A percentile compares a stretch with the other conserved stretches of the same genome.
Evolutionary conservation across 768 basidiomycete genomes (phyloP).

Genomic region (Hortiboletus campestris): DNA sequence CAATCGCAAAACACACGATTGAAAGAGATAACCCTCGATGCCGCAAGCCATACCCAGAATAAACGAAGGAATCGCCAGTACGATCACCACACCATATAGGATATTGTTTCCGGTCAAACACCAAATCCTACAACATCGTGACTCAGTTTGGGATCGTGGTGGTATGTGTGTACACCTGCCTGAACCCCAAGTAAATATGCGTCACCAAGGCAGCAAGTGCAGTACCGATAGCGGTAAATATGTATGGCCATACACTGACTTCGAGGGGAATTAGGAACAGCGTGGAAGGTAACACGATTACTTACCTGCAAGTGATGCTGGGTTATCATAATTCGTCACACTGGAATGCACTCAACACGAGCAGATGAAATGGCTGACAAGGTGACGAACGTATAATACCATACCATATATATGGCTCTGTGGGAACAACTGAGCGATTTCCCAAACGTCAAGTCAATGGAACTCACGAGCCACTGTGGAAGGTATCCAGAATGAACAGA

Average conservation of each 20-base stretch:
- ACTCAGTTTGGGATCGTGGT: neutral
- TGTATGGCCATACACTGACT: conserved; percentile 50
- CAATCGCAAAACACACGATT: conserved; percentile 31
- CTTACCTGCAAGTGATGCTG: conserved; percentile 9
- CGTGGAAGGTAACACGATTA: neutral
- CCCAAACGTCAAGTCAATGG: neutral
- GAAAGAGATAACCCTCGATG: conserved; percentile 42
- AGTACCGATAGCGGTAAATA: conserved; percentile 48
- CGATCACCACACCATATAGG: conserved; percentile 35
- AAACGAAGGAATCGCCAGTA: conserved; percentile 39
- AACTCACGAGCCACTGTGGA: conserved; percentile 8
- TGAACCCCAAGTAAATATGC: conserved; percentile 46
- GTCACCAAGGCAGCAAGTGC: conserved; percentile 49
- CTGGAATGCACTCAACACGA: neutral
- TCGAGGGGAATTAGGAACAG: neutral
- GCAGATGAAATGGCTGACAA: no score
- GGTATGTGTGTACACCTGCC: conserved; percentile 28
- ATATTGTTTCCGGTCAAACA: conserved; percentile 10
- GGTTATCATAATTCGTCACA: conserved; percentile 11
- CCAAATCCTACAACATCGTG: conserved; percentile 10
- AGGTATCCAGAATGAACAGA: neutral
- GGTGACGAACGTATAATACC: conserved; percentile 13
- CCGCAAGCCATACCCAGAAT: conserved; percentile 44
- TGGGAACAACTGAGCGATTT: neutral
- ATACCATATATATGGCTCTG: conserved; percentile 22